Evolutionary conservation across 73 alveolate species (phyloP).

Genomic region (Paramecium tetraurelia): DNA sequence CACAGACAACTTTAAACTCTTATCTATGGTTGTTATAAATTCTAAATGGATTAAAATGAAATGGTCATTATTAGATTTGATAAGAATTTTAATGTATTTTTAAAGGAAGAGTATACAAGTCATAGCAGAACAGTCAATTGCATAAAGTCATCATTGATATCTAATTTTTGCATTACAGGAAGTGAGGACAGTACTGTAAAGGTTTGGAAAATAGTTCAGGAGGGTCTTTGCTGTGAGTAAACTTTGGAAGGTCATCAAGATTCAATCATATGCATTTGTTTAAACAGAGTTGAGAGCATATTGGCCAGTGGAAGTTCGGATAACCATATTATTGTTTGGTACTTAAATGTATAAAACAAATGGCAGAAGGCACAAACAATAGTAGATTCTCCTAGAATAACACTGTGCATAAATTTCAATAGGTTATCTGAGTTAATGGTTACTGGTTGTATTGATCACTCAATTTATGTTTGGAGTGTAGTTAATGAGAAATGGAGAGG

Average conservation of each 20-base stretch:
- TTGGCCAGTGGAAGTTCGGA: not conserved
- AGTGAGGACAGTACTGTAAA: not conserved
- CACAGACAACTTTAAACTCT: not conserved
- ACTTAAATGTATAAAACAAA: not conserved
- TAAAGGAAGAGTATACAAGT: not conserved
- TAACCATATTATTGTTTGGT: not conserved
- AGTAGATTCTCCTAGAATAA: not conserved
- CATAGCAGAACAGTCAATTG: not conserved
- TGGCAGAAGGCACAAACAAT: not conserved
- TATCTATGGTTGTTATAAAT: not conserved
- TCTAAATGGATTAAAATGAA: not conserved
- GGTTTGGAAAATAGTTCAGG: not conserved
- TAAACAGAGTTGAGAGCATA: not conserved
- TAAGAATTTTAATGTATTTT: not conserved
- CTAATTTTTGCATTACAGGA: not conserved
- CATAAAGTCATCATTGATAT: not conserved
- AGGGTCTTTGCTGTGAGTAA: not conserved
- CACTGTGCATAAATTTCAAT: not conserved
- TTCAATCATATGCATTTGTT: not conserved
- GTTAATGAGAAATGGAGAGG: not conserved
- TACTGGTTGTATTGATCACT: not conserved
- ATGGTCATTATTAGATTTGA: not conserved
- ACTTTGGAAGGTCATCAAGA: not conserved
- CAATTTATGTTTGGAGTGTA: not conserved
- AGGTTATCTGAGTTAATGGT: not conserved